phyloP scores from a whole-genome alignment of 148 eudicot species.

The Arbutus unedo region DNA sequence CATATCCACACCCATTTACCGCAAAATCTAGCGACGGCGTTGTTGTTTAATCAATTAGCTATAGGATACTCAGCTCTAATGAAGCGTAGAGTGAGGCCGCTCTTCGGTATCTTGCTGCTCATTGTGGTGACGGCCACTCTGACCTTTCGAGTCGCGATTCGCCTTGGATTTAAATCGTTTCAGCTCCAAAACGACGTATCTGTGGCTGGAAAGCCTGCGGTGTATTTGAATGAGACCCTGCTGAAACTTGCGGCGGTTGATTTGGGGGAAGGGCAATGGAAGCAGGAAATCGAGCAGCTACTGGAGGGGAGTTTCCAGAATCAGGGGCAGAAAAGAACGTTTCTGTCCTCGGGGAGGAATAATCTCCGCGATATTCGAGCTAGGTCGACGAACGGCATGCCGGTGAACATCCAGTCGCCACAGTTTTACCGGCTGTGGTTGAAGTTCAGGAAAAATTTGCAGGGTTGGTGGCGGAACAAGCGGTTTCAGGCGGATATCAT shows the following conservation, averaged over 20 bases:
- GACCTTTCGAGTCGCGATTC: conserved; percentile 36
- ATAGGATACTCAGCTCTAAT: conserved; percentile 30
- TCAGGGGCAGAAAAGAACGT: conserved; percentile 36
- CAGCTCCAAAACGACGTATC: conserved; percentile 16
- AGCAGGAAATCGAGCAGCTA: conserved; percentile 48
- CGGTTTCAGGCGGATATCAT: conserved; percentile 40
- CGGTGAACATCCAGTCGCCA: conserved; percentile 40
- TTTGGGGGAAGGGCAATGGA: conserved; percentile 37
- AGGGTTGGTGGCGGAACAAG: conserved; percentile 57
- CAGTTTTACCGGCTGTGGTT: conserved; percentile 35
- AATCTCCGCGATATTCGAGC: conserved; percentile 24
- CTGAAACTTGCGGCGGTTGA: conserved; percentile 56
- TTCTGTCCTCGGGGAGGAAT: conserved; percentile 39
- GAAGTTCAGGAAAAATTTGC: conserved; percentile 39
- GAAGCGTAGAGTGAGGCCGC: conserved; percentile 52
- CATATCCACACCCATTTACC: conserved; percentile 7
- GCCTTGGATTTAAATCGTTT: conserved; percentile 33
- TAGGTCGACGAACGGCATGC: conserved; percentile 34
- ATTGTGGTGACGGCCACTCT: conserved; percentile 49
- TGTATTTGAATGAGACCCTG: conserved; percentile 49
- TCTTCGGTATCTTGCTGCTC: conserved; percentile 45
- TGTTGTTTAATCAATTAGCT: conserved; percentile 13
- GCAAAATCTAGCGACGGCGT: conserved; percentile 29
- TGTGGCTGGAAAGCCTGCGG: conserved; percentile 4
- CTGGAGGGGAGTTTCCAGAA: conserved; percentile 42